phyloP scores from a whole-genome alignment of 192 early-diverging fungal species.

The Coemansia javaensis region DNA sequence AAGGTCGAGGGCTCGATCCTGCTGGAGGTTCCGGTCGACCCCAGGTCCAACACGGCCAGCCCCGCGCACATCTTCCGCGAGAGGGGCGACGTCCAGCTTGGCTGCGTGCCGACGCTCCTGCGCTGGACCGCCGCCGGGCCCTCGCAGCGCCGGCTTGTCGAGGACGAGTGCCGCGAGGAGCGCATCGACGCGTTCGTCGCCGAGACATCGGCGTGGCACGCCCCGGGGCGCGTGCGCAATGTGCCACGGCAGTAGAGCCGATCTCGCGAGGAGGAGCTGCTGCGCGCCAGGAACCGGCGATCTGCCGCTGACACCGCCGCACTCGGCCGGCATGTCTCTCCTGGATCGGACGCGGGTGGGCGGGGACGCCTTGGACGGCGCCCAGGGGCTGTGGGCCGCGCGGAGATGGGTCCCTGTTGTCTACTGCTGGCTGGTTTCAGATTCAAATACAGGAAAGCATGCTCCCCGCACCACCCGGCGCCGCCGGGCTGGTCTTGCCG shows the following conservation, averaged over 20 bases:
- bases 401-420: too few species aligned
- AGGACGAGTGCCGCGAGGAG: slow-evolving; percentile 26
- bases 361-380: too few species aligned
- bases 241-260: too few species aligned
- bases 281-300: too few species aligned
- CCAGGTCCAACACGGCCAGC: slow-evolving; percentile 20
- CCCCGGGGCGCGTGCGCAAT: too few species aligned
- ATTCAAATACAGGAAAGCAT: too few species aligned
- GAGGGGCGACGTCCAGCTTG: slow-evolving; percentile 21
- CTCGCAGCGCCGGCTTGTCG: slow-evolving; percentile 19
- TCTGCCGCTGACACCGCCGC: too few species aligned
- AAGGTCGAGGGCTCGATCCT: slow-evolving; percentile 19
- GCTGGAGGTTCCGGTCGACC: slow-evolving; percentile 43
- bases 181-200: slow-evolving; percentile 17
- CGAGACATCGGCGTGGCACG: not conserved
- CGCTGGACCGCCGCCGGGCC: slow-evolving; percentile 27
- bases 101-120: slow-evolving; percentile 34
- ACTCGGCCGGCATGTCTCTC: too few species aligned
- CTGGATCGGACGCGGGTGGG: too few species aligned
- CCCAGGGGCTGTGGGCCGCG: too few species aligned
- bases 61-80: slow-evolving; percentile 22
- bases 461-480: not conserved
- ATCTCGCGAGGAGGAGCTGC: too few species aligned
- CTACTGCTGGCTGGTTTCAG: too few species aligned
- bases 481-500: slow-evolving; percentile 1